Evolutionary conservation across 352 stramenopile genomes (phyloP).

Genomic region (Phytophthora kernoviae): DNA sequence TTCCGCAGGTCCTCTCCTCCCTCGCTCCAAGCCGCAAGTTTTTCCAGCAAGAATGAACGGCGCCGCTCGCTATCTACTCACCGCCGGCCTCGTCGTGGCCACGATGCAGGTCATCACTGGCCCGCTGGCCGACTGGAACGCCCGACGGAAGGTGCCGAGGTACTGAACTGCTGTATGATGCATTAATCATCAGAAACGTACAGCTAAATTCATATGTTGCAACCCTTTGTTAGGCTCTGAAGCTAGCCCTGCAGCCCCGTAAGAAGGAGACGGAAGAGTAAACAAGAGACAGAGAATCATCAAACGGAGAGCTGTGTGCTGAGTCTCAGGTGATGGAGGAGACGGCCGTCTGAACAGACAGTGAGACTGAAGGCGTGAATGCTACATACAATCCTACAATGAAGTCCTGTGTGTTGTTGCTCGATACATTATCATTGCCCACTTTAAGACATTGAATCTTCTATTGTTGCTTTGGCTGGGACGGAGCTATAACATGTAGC

Average conservation of each 20-base stretch:
- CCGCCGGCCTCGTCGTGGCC: conserved; percentile 67
- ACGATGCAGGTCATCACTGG: conserved; percentile 71
- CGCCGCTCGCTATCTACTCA: conserved; percentile 75
- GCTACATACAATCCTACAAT: too few species aligned
- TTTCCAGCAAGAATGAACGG: conserved; percentile 57
- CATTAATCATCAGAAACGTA: not conserved
- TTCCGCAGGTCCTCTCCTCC: too few species aligned
- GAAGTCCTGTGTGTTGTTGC: too few species aligned
- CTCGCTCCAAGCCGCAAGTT: conserved; percentile 16
- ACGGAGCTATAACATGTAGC: not conserved
- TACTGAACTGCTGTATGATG: conserved; percentile 23
- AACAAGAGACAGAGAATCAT: conserved; percentile 5
- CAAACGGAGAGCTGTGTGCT: not conserved
- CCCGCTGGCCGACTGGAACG: conserved; percentile 76
- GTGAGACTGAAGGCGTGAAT: too few species aligned
- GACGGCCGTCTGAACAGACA: too few species aligned
- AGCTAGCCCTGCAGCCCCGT: conserved; percentile 61
- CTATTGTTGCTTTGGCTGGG: too few species aligned
- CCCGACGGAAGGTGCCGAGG: conserved; percentile 69
- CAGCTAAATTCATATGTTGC: too few species aligned
- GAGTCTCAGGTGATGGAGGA: too few species aligned
- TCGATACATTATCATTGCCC: too few species aligned
- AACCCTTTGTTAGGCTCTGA: conserved; percentile 50
- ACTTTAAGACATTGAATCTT: too few species aligned
- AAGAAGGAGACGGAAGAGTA: conserved; percentile 60